These are phyloP conservation scores for Mortierella sp. DNA, from an alignment of 371 early-diverging fungal genomes.

Conservation along the genomic window DNA sequence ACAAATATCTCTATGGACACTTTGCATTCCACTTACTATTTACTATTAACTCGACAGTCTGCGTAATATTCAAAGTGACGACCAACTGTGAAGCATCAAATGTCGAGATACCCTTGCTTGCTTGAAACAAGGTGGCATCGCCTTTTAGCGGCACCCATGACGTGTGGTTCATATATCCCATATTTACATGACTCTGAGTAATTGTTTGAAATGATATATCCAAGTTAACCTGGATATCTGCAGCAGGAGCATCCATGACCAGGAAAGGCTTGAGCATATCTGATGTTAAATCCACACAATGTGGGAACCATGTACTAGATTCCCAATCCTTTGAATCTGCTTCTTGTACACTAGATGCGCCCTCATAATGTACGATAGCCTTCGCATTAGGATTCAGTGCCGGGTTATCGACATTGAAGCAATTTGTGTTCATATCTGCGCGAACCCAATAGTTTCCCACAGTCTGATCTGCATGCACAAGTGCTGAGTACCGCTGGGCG, in stretches of 20 bases:
- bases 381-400: conserved; percentile 31
- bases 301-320: conserved; percentile 18
- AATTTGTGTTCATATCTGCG: conserved; percentile 45
- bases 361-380: conserved; percentile 55
- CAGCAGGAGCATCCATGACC: conserved; percentile 16
- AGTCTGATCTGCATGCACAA: conserved; percentile 55
- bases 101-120: conserved; percentile 12
- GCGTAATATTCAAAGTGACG: conserved; percentile 23
- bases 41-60: conserved; percentile 29
- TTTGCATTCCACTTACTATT: conserved; percentile 11
- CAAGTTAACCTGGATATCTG: conserved; percentile 11
- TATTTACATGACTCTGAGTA: conserved; percentile 8
- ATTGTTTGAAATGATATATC: conserved; percentile 37
- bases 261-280: conserved; percentile 38
- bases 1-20: not conserved
- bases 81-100: conserved; percentile 30
- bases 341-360: conserved; percentile 26
- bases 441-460: conserved; percentile 57
- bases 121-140: conserved; percentile 36
- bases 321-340: conserved; percentile 31
- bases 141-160: conserved; percentile 34
- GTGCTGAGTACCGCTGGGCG: conserved; percentile 60
- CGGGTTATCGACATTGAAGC: conserved; percentile 29
- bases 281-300: conserved; percentile 26
- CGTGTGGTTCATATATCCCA: conserved; percentile 33